Evolutionary conservation across 371 early-diverging fungal genomes (phyloP), one percentile per base, ranked within the genome.

Genomic region (Mortierella sp.): DNA sequence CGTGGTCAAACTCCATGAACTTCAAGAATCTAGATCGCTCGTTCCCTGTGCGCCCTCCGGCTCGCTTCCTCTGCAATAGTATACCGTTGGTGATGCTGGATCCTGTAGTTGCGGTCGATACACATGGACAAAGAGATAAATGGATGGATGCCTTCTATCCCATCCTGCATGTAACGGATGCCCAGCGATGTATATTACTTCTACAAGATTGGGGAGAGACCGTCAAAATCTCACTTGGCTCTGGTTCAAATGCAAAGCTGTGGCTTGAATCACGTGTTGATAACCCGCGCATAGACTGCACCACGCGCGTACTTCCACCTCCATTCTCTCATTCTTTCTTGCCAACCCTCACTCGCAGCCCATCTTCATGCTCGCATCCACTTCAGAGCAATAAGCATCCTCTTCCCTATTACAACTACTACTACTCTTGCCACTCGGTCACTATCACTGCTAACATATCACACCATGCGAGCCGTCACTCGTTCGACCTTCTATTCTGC

Each of bases 121-220:
- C n/a, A n/a, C n/a, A n/a, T n/a, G n/a, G n/a, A n/a, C n/a, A n/a
- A 13, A 16, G 1, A 1, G 55, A 55, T 55, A n/a, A 27, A 57
- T 57, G 47, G 57, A 57, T 57, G 57, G 57, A 57, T 57, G 44
- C 25, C 14, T 46, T 19, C 19, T 24, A 44, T 12, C 46, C 4
- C 22, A 10, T 13, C 29, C 55, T 24, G 41, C 29, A 43, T 9
- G 31, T 22, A 14, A 31, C 46, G 57, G 47, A 46, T 46, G 44
- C 28, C 21, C 44, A 14, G 22, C 22, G 39, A 39, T 24, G 9
- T 51, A 24, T 37, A 59, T 59, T 59, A 59, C 59, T 59, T 59
- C 59, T 59, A 14, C 59, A 59, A 59, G 59, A 50, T 50, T 40
- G 58, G 59, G 59, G 59, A 59, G 59, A 59, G 59, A 59, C 59